phyloP scores from a whole-genome alignment of 805 yeast species.

The Zygosaccharomyces pseudorouxii region DNA sequence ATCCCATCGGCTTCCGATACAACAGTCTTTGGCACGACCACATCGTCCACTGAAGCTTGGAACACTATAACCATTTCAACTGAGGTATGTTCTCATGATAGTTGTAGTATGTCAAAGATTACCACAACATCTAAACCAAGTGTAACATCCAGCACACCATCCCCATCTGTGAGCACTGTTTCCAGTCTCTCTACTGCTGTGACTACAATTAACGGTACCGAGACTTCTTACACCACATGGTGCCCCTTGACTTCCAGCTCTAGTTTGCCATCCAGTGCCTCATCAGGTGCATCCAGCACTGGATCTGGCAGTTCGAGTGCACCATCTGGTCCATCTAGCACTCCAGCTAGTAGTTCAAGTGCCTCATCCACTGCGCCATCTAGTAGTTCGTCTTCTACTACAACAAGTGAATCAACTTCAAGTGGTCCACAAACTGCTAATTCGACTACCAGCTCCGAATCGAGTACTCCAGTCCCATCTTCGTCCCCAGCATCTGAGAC shows the following conservation, averaged over 20 bases:
- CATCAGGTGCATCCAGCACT: too few relatives aligned
- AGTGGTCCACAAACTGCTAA: not conserved
- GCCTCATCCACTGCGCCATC: not conserved
- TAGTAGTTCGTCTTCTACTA: not conserved
- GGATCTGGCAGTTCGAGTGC: too few relatives aligned
- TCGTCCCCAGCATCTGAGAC: not conserved
- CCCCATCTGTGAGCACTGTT: too few relatives aligned
- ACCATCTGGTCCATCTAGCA: not conserved
- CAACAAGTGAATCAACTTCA: not conserved
- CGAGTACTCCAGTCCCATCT: not conserved
- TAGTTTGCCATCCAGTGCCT: too few relatives aligned
- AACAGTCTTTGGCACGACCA: not conserved
- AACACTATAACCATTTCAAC: conserved; percentile 16
- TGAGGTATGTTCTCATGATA: conserved; percentile 14
- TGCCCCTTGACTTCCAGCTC: conserved; percentile 30
- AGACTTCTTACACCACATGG: conserved; percentile 35
- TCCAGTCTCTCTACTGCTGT: too few relatives aligned
- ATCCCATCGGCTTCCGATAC: not conserved
- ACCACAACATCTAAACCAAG: not conserved
- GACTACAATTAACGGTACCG: conserved; percentile 1
- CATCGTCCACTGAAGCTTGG: not conserved
- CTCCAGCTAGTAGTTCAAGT: not conserved
- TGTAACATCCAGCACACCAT: too few relatives aligned
- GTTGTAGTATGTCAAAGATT: conserved; percentile 6
- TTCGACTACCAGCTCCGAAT: not conserved